Evolutionary conservation across 2,329 filamentous ascomycete species (phyloP), one percentile per base, ranked within the genome.

Genomic region (Pseudovirgaria hyperparasitica): DNA sequence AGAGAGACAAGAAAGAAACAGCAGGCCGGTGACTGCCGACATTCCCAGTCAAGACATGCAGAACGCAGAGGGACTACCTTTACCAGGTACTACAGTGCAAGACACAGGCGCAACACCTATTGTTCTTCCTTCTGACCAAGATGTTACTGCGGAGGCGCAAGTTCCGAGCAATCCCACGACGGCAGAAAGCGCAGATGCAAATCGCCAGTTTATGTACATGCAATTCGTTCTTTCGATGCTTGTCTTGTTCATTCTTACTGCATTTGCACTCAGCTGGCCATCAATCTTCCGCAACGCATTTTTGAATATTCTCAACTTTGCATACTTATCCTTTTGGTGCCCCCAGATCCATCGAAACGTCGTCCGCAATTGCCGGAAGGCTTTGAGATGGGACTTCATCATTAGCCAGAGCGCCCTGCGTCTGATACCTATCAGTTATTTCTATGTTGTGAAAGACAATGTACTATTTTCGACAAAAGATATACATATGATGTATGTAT

Each of bases 281-380:
- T 52, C 58, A 4, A 54, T 57, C 2, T 45, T 67, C 2, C 63
- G 66, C 14, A 59, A 60, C 3, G 47, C 63, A 22, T 77, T 73
- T 49, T 63, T 64, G 35, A 65, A 86, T 46, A 37, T 65, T 3
- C 58, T 92, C 13, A 66, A 71, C 2, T 72, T 87, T 41, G 38
- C 69, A 28, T 94, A 94, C 48, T 70, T 94, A 23, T 93, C 86
- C 12, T 76, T 94, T 47, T 96, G 87, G 87, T 49, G 76, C 1
- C 87, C 90, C 0, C 90, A 98, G 51, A 92, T 96, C 39, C 72
- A 80, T 46, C 81, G 90, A 35, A 98, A 98, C 50, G 65, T 80
- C 28, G 73, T 82, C 54, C 81, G 87, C 28, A 94, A 94, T 55
- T 93, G 85, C 52, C 82, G 86, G 21, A 82, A 81, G 42, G 86